Base-by-base conservation (phyloP, 2,329 filamentous ascomycete genomes). In the Colletotrichum ledebouriae region DNA sequence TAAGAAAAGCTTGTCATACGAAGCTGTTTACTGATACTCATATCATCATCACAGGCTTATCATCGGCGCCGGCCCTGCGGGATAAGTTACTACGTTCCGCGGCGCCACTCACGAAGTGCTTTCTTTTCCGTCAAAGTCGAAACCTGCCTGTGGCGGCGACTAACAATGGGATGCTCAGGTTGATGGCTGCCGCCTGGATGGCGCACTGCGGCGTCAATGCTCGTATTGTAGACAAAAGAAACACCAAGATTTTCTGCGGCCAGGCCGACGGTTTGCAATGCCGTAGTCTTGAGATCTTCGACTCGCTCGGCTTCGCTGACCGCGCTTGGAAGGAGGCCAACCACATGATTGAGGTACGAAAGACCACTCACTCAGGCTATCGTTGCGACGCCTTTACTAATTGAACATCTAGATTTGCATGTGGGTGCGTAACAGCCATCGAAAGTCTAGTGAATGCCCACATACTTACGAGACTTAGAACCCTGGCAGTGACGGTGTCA, bases 251-350 rank as follows among this genome's bases (percentile, higher is more conserved):
- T 42, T 79, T 78, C 70, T 77, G 76, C 6, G 81, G 82, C 3
- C 81, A 85, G 70, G 82, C 83, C 41, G 81, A 85, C 66, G 81
- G 83, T 9, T 76, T 79, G 9, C 88, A 92, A 77, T 87, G 85
- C 70, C 87, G 90, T 2, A 92, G 89, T 0, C 81, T 92, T 2
- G 89, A 94, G 76, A 91, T 93, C n/a, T 87, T 93, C 63, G 89
- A 94, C 72, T 89, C 86, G 57, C 91, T 94, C 72, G 90, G 88
- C 0, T 86, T 94, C 66, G 88, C 82, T 2, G 86, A 92, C 70
- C 80, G 85, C 4, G 86, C 85, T 1, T 89, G 88, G 86, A 89
- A 88, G 55, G 90, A 92, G 72, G 84, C 87, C 12, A 91, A 91
- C 74, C 89, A 89, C 73, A 87, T 92, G 80, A 81, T 91, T n/a